Evolutionary conservation across 176 grass and related monocot genomes (phyloP), one percentile per base, ranked within the genome.

Genomic region (Carex parvula): DNA sequence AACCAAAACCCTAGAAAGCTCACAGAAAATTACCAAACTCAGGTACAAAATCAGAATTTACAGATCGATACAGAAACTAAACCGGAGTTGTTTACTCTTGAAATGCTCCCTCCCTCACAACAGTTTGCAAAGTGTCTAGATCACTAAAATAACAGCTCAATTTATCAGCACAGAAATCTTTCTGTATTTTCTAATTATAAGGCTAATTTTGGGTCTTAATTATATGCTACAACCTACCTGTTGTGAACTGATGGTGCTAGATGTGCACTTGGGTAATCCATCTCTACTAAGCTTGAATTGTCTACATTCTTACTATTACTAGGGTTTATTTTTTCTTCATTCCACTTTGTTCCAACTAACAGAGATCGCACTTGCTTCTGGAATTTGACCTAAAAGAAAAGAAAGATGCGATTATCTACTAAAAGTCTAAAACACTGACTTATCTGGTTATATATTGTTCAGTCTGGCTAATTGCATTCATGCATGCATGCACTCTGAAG

Each of bases 261-360:
- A 33, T 83, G 60, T 52, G 80, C 80, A 83, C 80, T 83, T 65
- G 80, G 62, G 12, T 83, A 83, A 83, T 83, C 80, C 80, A 83
- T 83, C 12, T 62, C 20, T 9, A 30, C 62, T 30, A 83, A 52
- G 60, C 59, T 83, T 68, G 80, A 5, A 18, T 42, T 67, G 20
- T 12, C 21, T 5, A 83, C 55, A 15, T 67, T 83, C 17, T 39
- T 60, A 44, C 29, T 83, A 68, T 39, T 60, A 44, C 29, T 83
- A 68, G 80, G 60, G 80, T 83, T 68, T 83, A 67, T 54, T 44
- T 52, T 61, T 66, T 52, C 80, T 82, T 82, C 80, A 48, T 82
- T 82, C 39, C 20, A 67, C 39, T 82, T 82, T 21, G 39, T 44
- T 64, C 41, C 60, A 7, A 67, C 80, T 54, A 82, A 20, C 21